Conservation (phyloP, 495 filamentous ascomycete species). For the Penicillium cataractarum region DNA sequence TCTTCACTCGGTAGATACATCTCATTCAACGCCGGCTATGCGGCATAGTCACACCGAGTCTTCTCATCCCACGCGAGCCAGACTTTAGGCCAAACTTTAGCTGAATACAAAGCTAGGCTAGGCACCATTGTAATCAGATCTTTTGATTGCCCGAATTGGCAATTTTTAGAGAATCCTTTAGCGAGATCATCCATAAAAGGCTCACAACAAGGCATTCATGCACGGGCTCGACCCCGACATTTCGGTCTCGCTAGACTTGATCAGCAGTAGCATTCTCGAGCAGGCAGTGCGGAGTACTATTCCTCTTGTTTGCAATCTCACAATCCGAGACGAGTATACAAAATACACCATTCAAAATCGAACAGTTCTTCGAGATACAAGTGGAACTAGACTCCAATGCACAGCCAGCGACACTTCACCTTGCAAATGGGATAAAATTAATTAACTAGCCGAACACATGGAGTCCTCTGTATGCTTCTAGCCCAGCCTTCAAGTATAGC, state of each 20-base stretch:
- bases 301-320: background rate
- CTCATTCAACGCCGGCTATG: too few species aligned
- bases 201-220: background rate
- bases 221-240: background rate
- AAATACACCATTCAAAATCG: background rate
- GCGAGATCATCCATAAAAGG: background rate
- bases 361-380: background rate
- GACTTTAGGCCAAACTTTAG: background rate
- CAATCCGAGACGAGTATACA: background rate
- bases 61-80: background rate
- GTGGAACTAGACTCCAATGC: background rate
- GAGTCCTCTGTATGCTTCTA: too few species aligned
- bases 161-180: background rate
- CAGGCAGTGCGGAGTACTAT: background rate
- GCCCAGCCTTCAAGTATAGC: too few species aligned
- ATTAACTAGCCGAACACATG: background rate
- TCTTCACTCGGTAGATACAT: too few species aligned
- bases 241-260: background rate
- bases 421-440: background rate
- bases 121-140: constrained; percentile 1
- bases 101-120: background rate
- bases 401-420: background rate
- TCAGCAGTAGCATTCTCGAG: background rate
- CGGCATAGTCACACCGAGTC: background rate
- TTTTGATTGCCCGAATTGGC: background rate